Conservation (phyloP, 805 yeast species). For the Spathaspora sp. region DNA sequence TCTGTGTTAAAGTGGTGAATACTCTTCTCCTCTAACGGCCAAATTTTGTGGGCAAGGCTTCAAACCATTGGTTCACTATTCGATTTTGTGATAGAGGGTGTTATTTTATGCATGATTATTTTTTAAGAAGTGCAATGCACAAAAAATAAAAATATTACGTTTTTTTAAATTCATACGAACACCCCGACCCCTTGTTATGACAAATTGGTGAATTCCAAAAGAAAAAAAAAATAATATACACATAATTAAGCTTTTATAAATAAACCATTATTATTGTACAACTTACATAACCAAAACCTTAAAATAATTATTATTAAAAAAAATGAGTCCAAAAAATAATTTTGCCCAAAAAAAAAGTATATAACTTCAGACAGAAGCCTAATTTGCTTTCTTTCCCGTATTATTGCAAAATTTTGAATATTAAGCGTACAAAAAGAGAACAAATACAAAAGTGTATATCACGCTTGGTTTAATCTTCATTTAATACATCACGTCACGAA, state of each 20-base stretch:
- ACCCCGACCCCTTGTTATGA: background rate
- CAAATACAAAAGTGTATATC: background rate
- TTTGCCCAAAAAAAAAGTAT: background rate
- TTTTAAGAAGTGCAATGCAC: background rate
- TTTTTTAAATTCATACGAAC: background rate
- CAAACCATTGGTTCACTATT: background rate
- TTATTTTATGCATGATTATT: background rate
- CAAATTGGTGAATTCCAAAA: background rate
- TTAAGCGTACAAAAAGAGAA: background rate
- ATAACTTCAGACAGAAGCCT: background rate
- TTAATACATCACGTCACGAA: background rate
- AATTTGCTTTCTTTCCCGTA: background rate
- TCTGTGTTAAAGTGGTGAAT: background rate
- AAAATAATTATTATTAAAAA: background rate
- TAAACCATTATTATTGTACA: background rate
- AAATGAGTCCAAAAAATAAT: background rate
- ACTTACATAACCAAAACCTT: background rate
- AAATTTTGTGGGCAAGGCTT: background rate
- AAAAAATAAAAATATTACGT: background rate
- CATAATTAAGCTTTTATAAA: background rate
- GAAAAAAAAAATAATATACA: background rate
- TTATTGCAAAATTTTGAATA: background rate
- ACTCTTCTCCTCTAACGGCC: background rate
- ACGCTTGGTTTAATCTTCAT: background rate
- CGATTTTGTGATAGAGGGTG: background rate